Evolutionary conservation across 129 eudicot genomes (phyloP).

Genomic region (Escallonia rubra): DNA sequence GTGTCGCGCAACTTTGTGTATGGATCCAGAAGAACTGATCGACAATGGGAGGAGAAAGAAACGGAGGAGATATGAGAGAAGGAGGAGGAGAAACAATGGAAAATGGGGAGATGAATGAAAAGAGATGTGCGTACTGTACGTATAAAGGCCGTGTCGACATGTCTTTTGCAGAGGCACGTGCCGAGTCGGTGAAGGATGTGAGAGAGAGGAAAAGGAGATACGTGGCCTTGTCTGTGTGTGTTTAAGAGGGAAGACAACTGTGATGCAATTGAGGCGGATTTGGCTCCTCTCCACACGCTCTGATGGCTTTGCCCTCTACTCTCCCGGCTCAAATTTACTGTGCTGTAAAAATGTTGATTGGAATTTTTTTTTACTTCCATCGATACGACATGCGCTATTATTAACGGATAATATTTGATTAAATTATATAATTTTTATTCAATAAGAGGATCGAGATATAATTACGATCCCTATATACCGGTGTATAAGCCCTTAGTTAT

Average conservation of each 20-base stretch:
- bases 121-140: not conserved
- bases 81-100: not conserved
- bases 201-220: not conserved
- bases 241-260: too few species aligned
- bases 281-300: not conserved
- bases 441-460: too few species aligned
- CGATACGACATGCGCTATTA: too few species aligned
- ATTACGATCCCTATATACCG: too few species aligned
- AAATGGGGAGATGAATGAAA: not conserved
- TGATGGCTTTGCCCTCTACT: too few species aligned
- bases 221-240: not conserved
- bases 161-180: constrained; percentile 28
- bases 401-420: too few species aligned
- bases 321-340: too few species aligned
- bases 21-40: not conserved
- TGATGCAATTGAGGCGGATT: not conserved
- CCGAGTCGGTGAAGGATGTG: constrained; percentile 10
- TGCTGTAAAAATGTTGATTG: too few species aligned
- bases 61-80: constrained; percentile 3
- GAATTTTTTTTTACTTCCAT: too few species aligned
- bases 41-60: constrained; percentile 4
- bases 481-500: too few species aligned
- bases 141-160: constrained; percentile 18
- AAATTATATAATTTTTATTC: too few species aligned
- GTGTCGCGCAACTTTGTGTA: not conserved